Conservation (phyloP, 2,329 filamentous ascomycete genomes). For the Camillea tinctor region DNA sequence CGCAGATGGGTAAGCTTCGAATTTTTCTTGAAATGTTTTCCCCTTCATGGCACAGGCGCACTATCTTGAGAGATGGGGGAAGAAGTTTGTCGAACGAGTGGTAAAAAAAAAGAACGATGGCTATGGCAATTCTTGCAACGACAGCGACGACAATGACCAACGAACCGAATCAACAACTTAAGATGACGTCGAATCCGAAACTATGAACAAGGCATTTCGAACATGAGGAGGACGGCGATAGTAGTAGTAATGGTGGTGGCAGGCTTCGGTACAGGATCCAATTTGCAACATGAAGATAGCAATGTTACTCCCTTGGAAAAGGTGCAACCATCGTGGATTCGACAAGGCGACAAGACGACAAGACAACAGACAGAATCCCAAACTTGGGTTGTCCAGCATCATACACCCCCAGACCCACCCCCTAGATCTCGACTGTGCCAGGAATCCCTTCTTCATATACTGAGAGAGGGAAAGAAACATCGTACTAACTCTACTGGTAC, state of each 20-base stretch:
- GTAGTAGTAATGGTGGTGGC: too few species aligned
- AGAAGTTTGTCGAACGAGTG: conserved; percentile 5
- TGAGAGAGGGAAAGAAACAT: conserved; percentile 16
- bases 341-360: too few species aligned
- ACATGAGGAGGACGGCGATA: neutral
- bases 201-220: neutral
- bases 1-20: conserved; percentile 33
- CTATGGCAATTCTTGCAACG: too few species aligned
- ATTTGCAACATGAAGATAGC: neutral
- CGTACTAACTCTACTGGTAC: conserved; percentile 35
- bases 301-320: neutral
- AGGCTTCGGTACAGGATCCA: neutral
- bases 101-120: conserved; percentile 3
- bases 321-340: too few species aligned
- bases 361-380: too few species aligned
- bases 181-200: neutral
- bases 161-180: neutral
- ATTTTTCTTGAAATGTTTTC: conserved; percentile 19
- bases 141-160: conserved; percentile 21
- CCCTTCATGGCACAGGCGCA: neutral
- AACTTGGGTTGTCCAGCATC: too few species aligned
- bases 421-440: neutral
- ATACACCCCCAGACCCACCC: too few species aligned
- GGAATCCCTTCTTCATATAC: neutral
- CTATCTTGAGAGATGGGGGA: conserved; percentile 18